Evolutionary conservation across 768 basidiomycete genomes (phyloP), one percentile per base, ranked within the genome.

Genomic region (Boletus subparvulus): DNA sequence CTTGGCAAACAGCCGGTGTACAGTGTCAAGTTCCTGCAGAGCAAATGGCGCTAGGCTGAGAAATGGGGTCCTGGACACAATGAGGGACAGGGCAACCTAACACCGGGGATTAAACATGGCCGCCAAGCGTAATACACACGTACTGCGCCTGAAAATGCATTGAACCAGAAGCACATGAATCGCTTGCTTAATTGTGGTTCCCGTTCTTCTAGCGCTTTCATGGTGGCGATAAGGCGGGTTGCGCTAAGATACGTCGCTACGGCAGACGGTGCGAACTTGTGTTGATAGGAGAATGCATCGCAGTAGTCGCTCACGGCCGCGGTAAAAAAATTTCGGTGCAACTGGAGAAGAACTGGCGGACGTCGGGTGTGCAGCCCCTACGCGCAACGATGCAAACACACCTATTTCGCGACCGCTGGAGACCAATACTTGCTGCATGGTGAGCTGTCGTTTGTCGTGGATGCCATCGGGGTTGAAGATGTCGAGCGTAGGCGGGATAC

Each of bases 91-190:
- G 0, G 86, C 86, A 54, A 87, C 82, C 85, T 85, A 39, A 33
- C 17, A 26, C 41, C 49, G 49, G 40, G 49, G 19, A 48, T 54
- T 60, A 55, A 48, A 30, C 41, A 39, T 24, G 45, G 41, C 36
- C 8, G 26, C 11, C 44, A 44, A 32, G 30, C 37, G 46, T 6
- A 37, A 48, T 21, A 16, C 14, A 58, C 42, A 76, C 85, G 71
- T 67, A 87, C 87, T 56, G 84, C 84, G 9, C 85, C 85, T 43
- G 87, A 87, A 67, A 87, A 88, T 19, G 82, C 77, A 64, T 90
- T 87, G 56, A 86, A 85, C 88, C 88, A 91, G 63, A 87, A 83
- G 66, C 83, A 81, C 69, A 87, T 78, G 61, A 87, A 86, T 32
- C 88, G 79, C 50, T 80, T 79, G 59, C 82, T 83, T 48, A 89